phyloP scores from a whole-genome alignment of 169 alveolate species.

The Babesia microti region DNA sequence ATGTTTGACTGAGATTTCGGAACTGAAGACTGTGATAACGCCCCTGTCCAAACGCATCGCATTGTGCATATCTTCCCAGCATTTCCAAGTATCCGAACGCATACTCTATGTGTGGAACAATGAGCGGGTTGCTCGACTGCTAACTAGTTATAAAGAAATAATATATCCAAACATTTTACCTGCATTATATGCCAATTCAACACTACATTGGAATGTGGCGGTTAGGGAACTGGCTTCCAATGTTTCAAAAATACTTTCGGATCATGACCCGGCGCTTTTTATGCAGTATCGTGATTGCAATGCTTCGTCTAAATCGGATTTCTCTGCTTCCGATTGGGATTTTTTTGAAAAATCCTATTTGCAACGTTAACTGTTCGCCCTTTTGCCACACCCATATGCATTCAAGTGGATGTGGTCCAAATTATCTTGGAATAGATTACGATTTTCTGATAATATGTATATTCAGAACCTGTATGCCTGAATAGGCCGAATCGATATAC shows the following conservation, averaged over 20 bases:
- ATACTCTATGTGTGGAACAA: conserved; percentile 81
- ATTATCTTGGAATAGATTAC: too few relatives aligned
- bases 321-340: background rate
- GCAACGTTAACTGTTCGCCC: conserved; percentile 1
- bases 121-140: conserved; percentile 68
- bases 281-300: background rate
- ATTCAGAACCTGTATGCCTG: too few relatives aligned
- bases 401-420: too few relatives aligned
- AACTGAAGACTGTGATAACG: conserved; percentile 60
- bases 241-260: conserved; percentile 45
- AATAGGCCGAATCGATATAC: too few relatives aligned
- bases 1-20: conserved; percentile 68
- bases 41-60: conserved; percentile 61
- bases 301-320: conserved; percentile 5
- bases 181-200: conserved; percentile 38
- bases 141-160: conserved; percentile 59
- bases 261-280: conserved; percentile 47
- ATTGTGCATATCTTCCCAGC: conserved; percentile 52
- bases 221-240: conserved; percentile 49
- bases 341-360: background rate
- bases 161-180: conserved; percentile 56
- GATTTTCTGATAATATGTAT: too few relatives aligned
- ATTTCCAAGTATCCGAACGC: conserved; percentile 82
- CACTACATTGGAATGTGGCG: conserved; percentile 56
- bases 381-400: too few relatives aligned